Conservation (phyloP, 2,329 filamentous ascomycete genomes). For the Shiraia sp. region DNA sequence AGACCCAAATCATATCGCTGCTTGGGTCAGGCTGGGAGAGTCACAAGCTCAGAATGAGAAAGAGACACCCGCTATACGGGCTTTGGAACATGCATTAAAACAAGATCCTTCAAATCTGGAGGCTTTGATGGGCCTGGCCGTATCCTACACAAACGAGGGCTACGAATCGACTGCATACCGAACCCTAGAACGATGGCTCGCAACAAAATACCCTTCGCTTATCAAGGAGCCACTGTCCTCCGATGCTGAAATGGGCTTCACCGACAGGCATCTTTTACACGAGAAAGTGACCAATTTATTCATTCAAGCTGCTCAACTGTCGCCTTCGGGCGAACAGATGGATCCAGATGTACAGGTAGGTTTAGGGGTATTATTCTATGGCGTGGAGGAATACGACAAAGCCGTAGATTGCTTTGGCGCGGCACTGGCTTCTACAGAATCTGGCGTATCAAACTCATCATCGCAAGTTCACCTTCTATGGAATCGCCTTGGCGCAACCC, state of each 20-base stretch:
- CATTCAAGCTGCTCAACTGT: constrained; percentile 88
- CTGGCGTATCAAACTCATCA: constrained; percentile 79
- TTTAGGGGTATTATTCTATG: constrained; percentile 95
- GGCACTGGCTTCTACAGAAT: constrained; percentile 82
- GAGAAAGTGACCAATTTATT: constrained; percentile 89
- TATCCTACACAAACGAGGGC: constrained; percentile 98
- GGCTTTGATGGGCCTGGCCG: constrained; percentile 91
- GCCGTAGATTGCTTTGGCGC: constrained; percentile 97
- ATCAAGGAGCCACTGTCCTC: constrained; percentile 73
- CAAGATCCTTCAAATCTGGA: constrained; percentile 84
- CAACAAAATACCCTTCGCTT: constrained; percentile 88
- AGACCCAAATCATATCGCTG: constrained; percentile 82
- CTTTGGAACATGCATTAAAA: constrained; percentile 87
- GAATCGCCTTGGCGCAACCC: constrained; percentile 94
- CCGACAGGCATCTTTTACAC: constrained; percentile 86
- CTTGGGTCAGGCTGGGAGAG: constrained; percentile 89
- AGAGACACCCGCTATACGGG: constrained; percentile 91
- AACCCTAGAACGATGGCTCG: constrained; percentile 94
- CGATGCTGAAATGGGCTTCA: constrained; percentile 87
- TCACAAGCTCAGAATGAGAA: constrained; percentile 99
- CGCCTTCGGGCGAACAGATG: constrained; percentile 91
- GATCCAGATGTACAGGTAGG: constrained; percentile 98
- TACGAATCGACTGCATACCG: constrained; percentile 97
- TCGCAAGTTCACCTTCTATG: constrained; percentile 91
- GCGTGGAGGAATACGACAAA: constrained; percentile 96